Percentiles rank a stretch among this genome's conserved stretches.
phyloP scores from a whole-genome alignment of 164 flowering plant genomes.

The Euptelea pleiosperma region DNA sequence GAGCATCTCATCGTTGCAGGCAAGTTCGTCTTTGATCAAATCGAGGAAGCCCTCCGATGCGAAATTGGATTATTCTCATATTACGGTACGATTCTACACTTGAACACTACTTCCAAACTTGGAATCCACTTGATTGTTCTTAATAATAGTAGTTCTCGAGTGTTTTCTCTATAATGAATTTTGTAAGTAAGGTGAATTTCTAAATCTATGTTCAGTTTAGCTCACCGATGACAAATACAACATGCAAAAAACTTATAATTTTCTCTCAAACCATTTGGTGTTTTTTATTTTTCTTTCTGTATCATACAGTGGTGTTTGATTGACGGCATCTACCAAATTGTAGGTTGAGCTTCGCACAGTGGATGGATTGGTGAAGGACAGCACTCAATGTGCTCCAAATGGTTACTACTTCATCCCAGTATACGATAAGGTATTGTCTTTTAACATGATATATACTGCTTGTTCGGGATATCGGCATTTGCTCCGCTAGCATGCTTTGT shows the following conservation, averaged over 20 bases:
- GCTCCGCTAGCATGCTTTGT: too few species aligned
- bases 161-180: too few species aligned
- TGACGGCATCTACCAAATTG: constrained; percentile 5
- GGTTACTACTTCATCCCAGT: constrained; percentile 99
- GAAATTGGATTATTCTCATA: constrained; percentile 91
- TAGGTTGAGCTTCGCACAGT: constrained; percentile 91
- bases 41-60: constrained; percentile 70
- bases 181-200: too few species aligned
- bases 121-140: background rate
- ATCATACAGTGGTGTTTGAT: too few species aligned
- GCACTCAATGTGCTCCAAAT: constrained; percentile 98
- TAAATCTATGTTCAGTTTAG: background rate
- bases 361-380: constrained; percentile 92
- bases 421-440: constrained; percentile 75
- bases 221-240: too few species aligned
- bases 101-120: background rate
- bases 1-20: constrained; percentile 36
- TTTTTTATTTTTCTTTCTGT: background rate
- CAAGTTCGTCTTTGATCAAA: constrained; percentile 71
- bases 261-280: background rate
- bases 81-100: constrained; percentile 52
- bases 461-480: too few species aligned
- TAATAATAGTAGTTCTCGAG: too few species aligned
- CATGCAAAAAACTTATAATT: background rate
- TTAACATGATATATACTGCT: background rate